Conservation (phyloP, 164 flowering plant genomes). For the Tetracentron sinense region DNA sequence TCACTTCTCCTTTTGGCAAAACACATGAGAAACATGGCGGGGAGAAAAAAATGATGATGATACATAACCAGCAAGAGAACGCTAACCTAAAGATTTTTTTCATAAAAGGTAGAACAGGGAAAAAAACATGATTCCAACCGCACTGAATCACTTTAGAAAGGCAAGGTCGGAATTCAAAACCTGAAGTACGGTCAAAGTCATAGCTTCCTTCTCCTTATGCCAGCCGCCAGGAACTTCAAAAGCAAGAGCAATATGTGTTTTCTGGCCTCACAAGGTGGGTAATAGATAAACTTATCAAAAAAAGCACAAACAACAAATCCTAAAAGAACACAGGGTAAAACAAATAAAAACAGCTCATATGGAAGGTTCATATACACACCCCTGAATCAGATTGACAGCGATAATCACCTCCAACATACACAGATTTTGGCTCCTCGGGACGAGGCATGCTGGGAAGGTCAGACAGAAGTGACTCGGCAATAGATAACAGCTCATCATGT, state of each 20-base stretch:
- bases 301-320: not conserved
- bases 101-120: too few relatives aligned
- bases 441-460: slow-evolving; percentile 45
- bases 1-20: not conserved
- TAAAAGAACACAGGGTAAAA: not conserved
- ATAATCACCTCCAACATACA: slow-evolving; percentile 72
- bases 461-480: slow-evolving; percentile 71
- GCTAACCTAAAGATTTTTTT: not conserved
- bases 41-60: too few relatives aligned
- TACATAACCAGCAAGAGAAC: too few relatives aligned
- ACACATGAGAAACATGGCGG: too few relatives aligned
- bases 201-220: slow-evolving; percentile 56
- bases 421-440: slow-evolving; percentile 49
- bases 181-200: slow-evolving; percentile 68
- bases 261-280: slow-evolving; percentile 22
- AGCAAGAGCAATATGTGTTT: slow-evolving; percentile 69
- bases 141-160: not conserved
- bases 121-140: not conserved
- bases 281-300: not conserved
- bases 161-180: slow-evolving; percentile 24
- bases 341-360: not conserved
- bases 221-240: slow-evolving; percentile 86
- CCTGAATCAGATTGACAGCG: slow-evolving; percentile 55
- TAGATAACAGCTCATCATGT: slow-evolving; percentile 39
- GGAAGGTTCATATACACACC: slow-evolving; percentile 40